A percentile compares a stretch with the other conserved stretches of the same genome.
phyloP scores from a whole-genome alignment of 768 basidiomycete species.

The Tremella yokohamensis region DNA sequence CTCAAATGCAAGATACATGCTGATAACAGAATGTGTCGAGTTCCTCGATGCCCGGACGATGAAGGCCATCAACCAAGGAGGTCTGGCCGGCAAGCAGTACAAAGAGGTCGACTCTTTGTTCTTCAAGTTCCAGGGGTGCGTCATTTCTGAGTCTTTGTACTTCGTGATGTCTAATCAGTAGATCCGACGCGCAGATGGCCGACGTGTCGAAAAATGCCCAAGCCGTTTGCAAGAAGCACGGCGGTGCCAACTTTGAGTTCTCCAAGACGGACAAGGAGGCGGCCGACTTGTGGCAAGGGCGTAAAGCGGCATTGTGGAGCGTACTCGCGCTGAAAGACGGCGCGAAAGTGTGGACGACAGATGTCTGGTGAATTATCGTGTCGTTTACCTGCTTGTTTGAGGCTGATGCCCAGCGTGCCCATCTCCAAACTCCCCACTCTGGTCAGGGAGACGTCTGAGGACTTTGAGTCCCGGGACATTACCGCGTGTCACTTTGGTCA shows the following conservation, averaged over 20 bases:
- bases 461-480: conserved; percentile 62
- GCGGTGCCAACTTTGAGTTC: conserved; percentile 66
- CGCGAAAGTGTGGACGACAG: conserved; percentile 74
- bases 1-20: conserved; percentile 2
- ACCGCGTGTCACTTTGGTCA: conserved; percentile 54
- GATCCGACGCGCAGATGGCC: conserved; percentile 57
- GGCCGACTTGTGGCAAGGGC: conserved; percentile 72
- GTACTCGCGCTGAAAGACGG: conserved; percentile 65
- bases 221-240: conserved; percentile 64
- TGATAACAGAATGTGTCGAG: conserved; percentile 72
- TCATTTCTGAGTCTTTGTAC: background rate
- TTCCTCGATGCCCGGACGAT: conserved; percentile 74
- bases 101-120: conserved; percentile 76
- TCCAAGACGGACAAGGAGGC: conserved; percentile 73
- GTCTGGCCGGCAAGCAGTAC: conserved; percentile 60
- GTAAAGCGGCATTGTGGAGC: conserved; percentile 77
- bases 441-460: conserved; percentile 69
- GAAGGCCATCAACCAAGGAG: conserved; percentile 68
- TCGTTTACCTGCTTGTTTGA: conserved; percentile 37
- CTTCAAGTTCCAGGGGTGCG: conserved; percentile 79
- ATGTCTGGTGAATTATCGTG: conserved; percentile 73
- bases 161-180: conserved; percentile 3
- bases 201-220: conserved; percentile 62
- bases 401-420: conserved; percentile 47
- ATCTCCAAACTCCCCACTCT: conserved; percentile 52